Evolutionary conservation across 345 rosid species (phyloP), one percentile per base, ranked within the genome.

Genomic region (Hevea brasiliensis): DNA sequence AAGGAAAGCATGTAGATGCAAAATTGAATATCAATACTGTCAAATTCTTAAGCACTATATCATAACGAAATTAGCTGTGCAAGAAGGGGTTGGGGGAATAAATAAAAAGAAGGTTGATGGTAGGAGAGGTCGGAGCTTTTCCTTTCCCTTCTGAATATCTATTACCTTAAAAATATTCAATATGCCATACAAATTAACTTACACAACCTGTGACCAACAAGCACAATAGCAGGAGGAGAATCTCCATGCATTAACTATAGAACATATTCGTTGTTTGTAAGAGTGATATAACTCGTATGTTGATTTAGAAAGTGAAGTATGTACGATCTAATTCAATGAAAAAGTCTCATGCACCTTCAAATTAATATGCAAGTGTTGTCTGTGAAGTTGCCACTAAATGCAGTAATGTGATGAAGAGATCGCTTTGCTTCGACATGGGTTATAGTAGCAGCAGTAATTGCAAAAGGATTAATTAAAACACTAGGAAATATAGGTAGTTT

Each of bases 201-300:
- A 54, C 13, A 70, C 24, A 79, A 94, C 98, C 99, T 95, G 88
- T 95, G 99, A 73, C 99, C 99, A 63, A 89, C 93, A 45, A 92
- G 91, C 69, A 95, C 86, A 84, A 92, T 91, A 41, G 99, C 96
- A 58, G 99, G 98, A 63, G 94, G 92, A 60, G 89, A 86, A 71
- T 87, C 94, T 74, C 98, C 96, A 80, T 92, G 91, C 88, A 92
- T 63, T 54, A 54, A 9, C 12, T n/a, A n/a, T n/a, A n/a, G 11
- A 24, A n/a, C 12, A 55, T 55, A 8, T 2, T 3, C 18, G 27
- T 21, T 55, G 29, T 9, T 55, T 3, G 27, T 55, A 21, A 8
- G 59, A 21, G 59, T 45, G 13, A 45, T 12, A 45, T 55, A 3
- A 21, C 27, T 55, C 18, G 13, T 50, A 55, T 55, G 27, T n/a